Evolutionary conservation across 2,329 filamentous ascomycete genomes (phyloP).

Genomic region (Colletotrichum tropicicola): DNA sequence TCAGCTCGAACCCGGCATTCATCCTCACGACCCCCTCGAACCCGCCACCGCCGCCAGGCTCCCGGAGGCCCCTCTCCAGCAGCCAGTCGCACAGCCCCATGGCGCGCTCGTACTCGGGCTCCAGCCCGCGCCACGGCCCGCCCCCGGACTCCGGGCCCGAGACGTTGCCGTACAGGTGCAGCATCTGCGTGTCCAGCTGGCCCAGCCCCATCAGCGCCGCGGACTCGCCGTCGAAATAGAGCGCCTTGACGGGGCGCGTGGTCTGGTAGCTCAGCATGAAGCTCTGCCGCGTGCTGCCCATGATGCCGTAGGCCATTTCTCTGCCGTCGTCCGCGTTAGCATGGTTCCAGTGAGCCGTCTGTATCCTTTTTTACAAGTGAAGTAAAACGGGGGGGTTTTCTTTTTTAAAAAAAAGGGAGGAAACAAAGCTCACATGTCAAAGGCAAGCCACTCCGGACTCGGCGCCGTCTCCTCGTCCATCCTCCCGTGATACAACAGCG

Average conservation of each 20-base stretch:
- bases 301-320: constrained; percentile 63
- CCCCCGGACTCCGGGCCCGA: constrained; percentile 39
- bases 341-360: too few relatives aligned
- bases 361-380: too few relatives aligned
- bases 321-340: constrained; percentile 29
- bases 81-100: constrained; percentile 57
- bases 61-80: constrained; percentile 47
- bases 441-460: constrained; percentile 61
- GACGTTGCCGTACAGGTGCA: constrained; percentile 57
- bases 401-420: neutral
- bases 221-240: constrained; percentile 61
- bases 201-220: constrained; percentile 56
- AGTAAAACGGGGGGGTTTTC: too few relatives aligned
- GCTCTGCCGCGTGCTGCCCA: constrained; percentile 52
- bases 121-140: constrained; percentile 44
- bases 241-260: constrained; percentile 47
- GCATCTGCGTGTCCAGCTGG: constrained; percentile 58
- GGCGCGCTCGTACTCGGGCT: constrained; percentile 57
- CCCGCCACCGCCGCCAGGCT: constrained; percentile 50
- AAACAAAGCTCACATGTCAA: constrained; percentile 52
- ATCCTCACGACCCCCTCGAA: constrained; percentile 60
- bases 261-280: constrained; percentile 59
- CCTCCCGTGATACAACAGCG: constrained; percentile 59
- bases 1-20: constrained; percentile 61
- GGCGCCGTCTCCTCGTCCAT: constrained; percentile 49